phyloP scores from a whole-genome alignment of 257 asterid genomes.

The Solanum sejunctum region DNA sequence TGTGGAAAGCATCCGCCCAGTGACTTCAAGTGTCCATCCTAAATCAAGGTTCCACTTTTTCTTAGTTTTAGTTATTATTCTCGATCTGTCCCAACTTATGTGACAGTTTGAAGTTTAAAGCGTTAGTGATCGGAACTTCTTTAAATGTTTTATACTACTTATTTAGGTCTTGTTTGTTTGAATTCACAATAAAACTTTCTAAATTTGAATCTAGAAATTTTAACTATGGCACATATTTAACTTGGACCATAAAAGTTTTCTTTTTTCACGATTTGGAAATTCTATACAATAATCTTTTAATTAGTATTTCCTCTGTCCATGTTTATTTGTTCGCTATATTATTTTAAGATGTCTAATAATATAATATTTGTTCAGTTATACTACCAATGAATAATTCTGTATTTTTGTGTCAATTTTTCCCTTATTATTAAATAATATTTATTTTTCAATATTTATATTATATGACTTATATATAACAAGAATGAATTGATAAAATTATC shows the following conservation, averaged over 20 bases:
- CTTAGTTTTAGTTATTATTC: not conserved
- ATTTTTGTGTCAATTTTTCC: no score
- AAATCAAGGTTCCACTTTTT: not conserved
- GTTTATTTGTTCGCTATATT: no score
- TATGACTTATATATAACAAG: no score
- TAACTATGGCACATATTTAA: not conserved
- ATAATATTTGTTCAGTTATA: no score
- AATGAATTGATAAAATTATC: no score
- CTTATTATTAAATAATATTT: no score
- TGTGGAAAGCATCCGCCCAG: slow-evolving; percentile 59
- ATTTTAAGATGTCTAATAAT: no score
- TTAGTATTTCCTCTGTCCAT: not conserved
- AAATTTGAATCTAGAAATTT: not conserved
- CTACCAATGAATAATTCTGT: no score
- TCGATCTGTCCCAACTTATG: not conserved
- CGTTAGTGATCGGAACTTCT: not conserved
- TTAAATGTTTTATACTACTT: not conserved
- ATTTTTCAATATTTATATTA: no score
- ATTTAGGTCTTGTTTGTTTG: not conserved
- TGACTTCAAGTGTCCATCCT: slow-evolving; percentile 48
- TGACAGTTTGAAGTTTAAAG: not conserved
- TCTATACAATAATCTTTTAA: not conserved
- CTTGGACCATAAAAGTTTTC: not conserved
- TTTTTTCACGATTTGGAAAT: not conserved
- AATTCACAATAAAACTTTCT: not conserved